Evolutionary conservation across 495 filamentous ascomycete species (phyloP), one percentile per base, ranked within the genome.

Genomic region (Daldinia bambusicola): DNA sequence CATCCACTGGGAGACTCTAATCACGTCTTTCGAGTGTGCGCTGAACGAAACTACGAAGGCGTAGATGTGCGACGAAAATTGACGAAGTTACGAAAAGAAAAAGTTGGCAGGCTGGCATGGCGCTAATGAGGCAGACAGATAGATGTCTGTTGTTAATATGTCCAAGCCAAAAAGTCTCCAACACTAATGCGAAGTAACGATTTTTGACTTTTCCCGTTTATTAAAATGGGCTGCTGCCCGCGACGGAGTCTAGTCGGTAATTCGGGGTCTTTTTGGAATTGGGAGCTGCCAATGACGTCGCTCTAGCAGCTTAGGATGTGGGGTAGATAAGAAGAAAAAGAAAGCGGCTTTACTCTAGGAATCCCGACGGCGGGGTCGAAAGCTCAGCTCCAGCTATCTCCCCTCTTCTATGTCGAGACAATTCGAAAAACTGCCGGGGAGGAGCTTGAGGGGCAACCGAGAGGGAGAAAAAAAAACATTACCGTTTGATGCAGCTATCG

Each of bases 1-100:
- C 31, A 75, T 81, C 26, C 48, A 69, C 45, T 83, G 81, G 82
- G 71, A 80, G 52, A 62, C 65, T 43, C 64, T 69, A 18, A 71
- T 84, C 57, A 55, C 53, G 36, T 81, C 80, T 26, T 83, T 84
- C 66, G 67, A 78, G 20, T 84, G 82, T 67, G 41, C 71, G 7
- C 26, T 61, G 51, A 73, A 82, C 53, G 9, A 59, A 7, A 64
- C 70, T 16, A 67, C 58, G 4, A 71, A 59, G 6, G 43, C 55
- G 57, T 65, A 62, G 30, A 31, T 12, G 50, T 13, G 32, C 4
- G 34, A 48, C 7, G 18, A 50, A 3, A 16, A 22, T 53, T 59
- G 34, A 48, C n/a, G 61, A 51, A 1, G 34, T 6, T 2, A 36
- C 2, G 7, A 36, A 36, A 6, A 36, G 9, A 10, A 36, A 10